Conservation (phyloP, 2,329 filamentous ascomycete species). For the Chrysoporthe cubensis region DNA sequence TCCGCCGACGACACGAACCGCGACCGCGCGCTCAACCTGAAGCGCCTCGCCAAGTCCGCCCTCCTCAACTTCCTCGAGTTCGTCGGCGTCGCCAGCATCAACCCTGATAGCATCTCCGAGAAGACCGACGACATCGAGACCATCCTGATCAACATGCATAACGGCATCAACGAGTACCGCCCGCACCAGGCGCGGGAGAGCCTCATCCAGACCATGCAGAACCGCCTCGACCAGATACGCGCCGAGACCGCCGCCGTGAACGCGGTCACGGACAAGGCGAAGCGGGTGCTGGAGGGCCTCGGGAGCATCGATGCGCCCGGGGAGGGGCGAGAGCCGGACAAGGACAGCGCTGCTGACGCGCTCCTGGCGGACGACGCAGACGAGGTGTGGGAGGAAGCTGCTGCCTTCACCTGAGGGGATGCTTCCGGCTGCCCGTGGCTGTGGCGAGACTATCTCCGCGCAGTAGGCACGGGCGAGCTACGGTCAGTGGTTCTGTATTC, state of each 20-base stretch:
- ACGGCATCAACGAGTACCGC: constrained; percentile 90
- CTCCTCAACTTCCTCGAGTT: constrained; percentile 90
- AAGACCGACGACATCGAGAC: constrained; percentile 81
- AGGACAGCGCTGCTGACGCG: background rate
- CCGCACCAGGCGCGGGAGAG: constrained; percentile 92
- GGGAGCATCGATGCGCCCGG: constrained; percentile 51
- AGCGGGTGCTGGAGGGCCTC: constrained; percentile 72
- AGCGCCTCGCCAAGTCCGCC: constrained; percentile 80
- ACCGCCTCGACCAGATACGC: constrained; percentile 72
- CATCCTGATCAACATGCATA: constrained; percentile 88
- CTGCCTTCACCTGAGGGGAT: background rate
- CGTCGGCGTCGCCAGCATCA: constrained; percentile 69
- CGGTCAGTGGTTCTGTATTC: background rate
- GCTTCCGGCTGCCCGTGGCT: background rate
- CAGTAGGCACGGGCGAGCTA: background rate
- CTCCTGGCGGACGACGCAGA: constrained; percentile 4
- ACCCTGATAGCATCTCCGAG: constrained; percentile 64
- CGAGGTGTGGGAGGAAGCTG: constrained; percentile 20
- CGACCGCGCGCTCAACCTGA: constrained; percentile 70
- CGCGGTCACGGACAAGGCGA: constrained; percentile 72
- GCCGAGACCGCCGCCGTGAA: constrained; percentile 73
- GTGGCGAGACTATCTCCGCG: background rate
- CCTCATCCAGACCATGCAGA: constrained; percentile 85
- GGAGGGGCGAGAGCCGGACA: background rate
- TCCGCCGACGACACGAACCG: constrained; percentile 53